Percentiles rank a stretch among this genome's conserved stretches.
Evolutionary conservation across 1,284 basidiomycete genomes (phyloP).

Genomic region (Kalmanozyma brasiliensis): DNA sequence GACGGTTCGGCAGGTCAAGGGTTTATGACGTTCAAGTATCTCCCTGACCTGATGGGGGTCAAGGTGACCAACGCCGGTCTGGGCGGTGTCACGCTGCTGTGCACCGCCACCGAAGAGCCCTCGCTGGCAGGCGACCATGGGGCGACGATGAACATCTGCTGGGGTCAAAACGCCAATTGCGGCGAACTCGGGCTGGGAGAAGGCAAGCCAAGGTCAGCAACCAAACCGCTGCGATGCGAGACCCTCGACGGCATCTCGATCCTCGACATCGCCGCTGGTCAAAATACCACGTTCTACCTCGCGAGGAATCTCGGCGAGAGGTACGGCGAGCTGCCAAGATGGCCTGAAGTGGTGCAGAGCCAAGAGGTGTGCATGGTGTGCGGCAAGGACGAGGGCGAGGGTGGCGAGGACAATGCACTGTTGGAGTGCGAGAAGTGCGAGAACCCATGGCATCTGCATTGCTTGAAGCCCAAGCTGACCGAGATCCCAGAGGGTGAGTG

Average conservation of each 20-base stretch:
- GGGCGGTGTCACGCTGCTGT: conserved; percentile 91
- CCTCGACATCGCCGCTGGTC: conserved; percentile 81
- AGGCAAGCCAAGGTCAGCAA: conserved; percentile 84
- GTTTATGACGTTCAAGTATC: conserved; percentile 53
- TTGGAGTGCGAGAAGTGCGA: conserved; percentile 77
- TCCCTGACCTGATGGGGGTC: conserved; percentile 62
- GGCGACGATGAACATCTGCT: conserved; percentile 81
- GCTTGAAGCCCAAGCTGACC: conserved; percentile 80
- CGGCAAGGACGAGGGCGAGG: conserved; percentile 74
- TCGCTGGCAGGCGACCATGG: conserved; percentile 71
- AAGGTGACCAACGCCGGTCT: conserved; percentile 72
- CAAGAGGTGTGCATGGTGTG: conserved; percentile 81
- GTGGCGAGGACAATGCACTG: conserved; percentile 49
- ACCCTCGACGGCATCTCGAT: conserved; percentile 80
- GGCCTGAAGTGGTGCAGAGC: conserved; percentile 72
- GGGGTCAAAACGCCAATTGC: conserved; percentile 79
- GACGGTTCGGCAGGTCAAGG: conserved; percentile 74
- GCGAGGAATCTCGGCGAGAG: conserved; percentile 73
- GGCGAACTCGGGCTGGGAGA: conserved; percentile 84
- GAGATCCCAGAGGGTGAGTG: conserved; percentile 79
- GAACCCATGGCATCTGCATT: conserved; percentile 83
- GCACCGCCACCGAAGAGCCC: conserved; percentile 75
- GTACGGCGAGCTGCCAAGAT: conserved; percentile 61
- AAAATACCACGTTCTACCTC: conserved; percentile 82
- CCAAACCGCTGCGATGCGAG: conserved; percentile 81